These are phyloP conservation scores for Saccharomyces hybrid DNA, from an alignment of 1,139 yeast genomes.

Conservation along the genomic window DNA sequence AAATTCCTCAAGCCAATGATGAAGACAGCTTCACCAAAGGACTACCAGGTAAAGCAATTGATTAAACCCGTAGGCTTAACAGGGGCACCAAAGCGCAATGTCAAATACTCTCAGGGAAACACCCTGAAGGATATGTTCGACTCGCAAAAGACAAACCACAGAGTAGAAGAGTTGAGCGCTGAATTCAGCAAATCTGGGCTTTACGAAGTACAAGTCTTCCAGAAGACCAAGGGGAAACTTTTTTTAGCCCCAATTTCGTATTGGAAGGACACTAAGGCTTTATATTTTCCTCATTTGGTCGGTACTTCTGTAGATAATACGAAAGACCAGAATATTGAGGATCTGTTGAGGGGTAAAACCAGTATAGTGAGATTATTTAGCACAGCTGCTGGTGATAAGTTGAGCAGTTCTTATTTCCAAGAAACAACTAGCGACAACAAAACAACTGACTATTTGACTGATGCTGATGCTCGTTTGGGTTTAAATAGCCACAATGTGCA, in stretches of 20 bases:
- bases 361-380: conserved; percentile 28
- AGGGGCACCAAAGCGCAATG: conserved; percentile 32
- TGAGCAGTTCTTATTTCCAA: conserved; percentile 55
- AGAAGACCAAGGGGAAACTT: conserved; percentile 76
- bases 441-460: conserved; percentile 14
- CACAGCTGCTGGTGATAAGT: conserved; percentile 64
- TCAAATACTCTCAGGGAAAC: conserved; percentile 26
- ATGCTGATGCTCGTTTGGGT: conserved; percentile 6
- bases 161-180: conserved; percentile 56
- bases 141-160: conserved; percentile 43
- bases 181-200: conserved; percentile 84
- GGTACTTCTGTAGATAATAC: conserved; percentile 48
- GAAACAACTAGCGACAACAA: conserved; percentile 29
- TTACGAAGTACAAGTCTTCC: conserved; percentile 71
- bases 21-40: conserved; percentile 33
- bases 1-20: conserved; percentile 34
- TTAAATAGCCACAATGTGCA: conserved; percentile 36
- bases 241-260: conserved; percentile 73
- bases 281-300: conserved; percentile 76
- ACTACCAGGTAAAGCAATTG: conserved; percentile 34
- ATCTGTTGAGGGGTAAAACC: conserved; percentile 26
- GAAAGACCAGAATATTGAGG: conserved; percentile 37
- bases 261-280: conserved; percentile 66
- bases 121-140: conserved; percentile 40
- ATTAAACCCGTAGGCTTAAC: conserved; percentile 41